phyloP scores from a whole-genome alignment of 192 early-diverging fungal species.

The Nowakowskiella sp. region DNA sequence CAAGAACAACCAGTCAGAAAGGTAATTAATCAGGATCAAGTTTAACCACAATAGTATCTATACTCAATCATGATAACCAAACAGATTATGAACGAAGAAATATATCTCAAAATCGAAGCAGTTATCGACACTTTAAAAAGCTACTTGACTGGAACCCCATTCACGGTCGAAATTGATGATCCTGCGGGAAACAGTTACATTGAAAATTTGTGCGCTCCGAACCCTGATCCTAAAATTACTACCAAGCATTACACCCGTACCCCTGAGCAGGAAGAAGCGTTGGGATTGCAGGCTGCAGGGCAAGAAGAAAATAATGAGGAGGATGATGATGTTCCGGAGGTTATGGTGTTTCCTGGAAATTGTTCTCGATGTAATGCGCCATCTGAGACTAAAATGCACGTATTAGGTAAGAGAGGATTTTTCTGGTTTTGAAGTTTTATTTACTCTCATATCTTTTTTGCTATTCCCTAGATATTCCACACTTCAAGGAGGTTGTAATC shows the following conservation, averaged over 20 bases:
- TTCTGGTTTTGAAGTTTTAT: constrained; percentile 4
- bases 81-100: constrained; percentile 41
- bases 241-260: constrained; percentile 63
- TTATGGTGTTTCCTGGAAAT: constrained; percentile 74
- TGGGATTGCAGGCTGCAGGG: constrained; percentile 63
- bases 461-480: constrained; percentile 61
- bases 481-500: constrained; percentile 93
- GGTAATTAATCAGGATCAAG: constrained; percentile 7
- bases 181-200: constrained; percentile 88
- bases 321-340: constrained; percentile 53
- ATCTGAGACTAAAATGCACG: constrained; percentile 82
- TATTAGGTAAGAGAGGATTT: constrained; percentile 35
- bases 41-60: neutral
- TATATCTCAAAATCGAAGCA: constrained; percentile 66
- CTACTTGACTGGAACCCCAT: constrained; percentile 45
- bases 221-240: constrained; percentile 66
- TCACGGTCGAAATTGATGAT: constrained; percentile 79
- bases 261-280: constrained; percentile 63
- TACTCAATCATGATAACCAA: neutral
- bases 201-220: constrained; percentile 73
- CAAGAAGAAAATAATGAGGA: constrained; percentile 34
- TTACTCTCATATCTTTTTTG: neutral
- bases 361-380: constrained; percentile 75
- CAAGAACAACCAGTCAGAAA: constrained; percentile 73
- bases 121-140: constrained; percentile 56